Percentiles rank a stretch among this genome's conserved stretches.
Evolutionary conservation across 2,329 filamentous ascomycete species (phyloP).

Genomic region (Thermothelomyces thermophilus): DNA sequence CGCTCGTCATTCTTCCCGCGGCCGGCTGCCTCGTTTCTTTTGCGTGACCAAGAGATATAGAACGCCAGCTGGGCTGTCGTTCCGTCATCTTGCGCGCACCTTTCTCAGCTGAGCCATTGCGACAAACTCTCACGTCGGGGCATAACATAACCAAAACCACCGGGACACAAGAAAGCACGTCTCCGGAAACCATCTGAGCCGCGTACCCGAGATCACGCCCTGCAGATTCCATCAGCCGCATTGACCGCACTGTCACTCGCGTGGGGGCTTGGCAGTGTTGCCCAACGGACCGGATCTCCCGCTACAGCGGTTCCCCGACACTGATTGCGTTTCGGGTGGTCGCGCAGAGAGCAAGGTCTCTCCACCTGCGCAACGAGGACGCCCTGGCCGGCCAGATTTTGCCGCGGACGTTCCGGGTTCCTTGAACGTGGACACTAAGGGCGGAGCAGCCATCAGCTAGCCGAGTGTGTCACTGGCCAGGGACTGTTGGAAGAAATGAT

Average conservation of each 20-base stretch:
- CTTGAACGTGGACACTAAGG: background rate
- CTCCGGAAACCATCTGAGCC: background rate
- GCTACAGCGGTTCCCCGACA: conserved; percentile 13
- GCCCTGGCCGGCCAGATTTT: background rate
- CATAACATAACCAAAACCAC: background rate
- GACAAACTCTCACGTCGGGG: background rate
- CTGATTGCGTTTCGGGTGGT: conserved; percentile 18
- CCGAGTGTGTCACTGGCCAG: conserved; percentile 3
- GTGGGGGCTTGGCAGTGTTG: background rate
- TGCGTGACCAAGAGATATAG: conserved; percentile 2
- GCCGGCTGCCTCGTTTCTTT: conserved; percentile 1
- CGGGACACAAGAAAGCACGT: background rate
- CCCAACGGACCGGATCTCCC: conserved; percentile 19
- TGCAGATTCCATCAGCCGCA: conserved; percentile 3
- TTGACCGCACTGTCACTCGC: conserved; percentile 6
- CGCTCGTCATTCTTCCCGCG: conserved; percentile 3
- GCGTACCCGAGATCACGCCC: background rate
- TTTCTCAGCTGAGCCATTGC: background rate
- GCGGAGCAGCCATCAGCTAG: background rate
- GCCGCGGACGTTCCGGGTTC: background rate
- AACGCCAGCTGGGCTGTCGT: background rate
- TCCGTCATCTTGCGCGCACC: background rate
- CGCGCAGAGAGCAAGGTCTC: conserved; percentile 3
- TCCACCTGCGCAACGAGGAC: conserved; percentile 6
- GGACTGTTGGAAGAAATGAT: background rate